A percentile compares a stretch with the other conserved stretches of the same genome.
phyloP scores from a whole-genome alignment of 768 basidiomycete species.

The Nevesoporus exiguus region DNA sequence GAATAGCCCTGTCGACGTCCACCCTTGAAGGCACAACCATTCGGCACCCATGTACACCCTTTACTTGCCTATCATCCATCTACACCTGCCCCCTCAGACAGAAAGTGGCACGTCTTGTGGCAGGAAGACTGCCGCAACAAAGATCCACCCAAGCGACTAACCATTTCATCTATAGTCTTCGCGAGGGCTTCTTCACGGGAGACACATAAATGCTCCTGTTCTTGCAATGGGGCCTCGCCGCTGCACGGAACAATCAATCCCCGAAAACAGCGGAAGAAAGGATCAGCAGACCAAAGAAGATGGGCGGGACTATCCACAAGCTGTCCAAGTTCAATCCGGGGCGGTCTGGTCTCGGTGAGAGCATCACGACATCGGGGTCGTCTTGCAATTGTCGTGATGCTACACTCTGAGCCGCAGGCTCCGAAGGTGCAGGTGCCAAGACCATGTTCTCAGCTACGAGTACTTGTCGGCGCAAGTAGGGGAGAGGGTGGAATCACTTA shows the following conservation, averaged over 20 bases:
- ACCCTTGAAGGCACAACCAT: too few relatives aligned
- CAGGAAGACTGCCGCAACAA: background rate
- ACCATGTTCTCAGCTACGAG: background rate
- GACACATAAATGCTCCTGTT: background rate
- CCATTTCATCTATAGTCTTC: background rate
- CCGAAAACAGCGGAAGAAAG: background rate
- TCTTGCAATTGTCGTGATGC: background rate
- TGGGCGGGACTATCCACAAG: background rate
- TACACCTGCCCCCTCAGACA: background rate
- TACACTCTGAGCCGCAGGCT: slow-evolving; percentile 1
- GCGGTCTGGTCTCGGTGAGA: background rate
- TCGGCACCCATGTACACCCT: too few relatives aligned
- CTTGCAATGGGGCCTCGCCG: background rate
- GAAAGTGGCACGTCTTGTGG: background rate
- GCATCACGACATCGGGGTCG: background rate
- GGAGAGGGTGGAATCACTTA: slow-evolving; percentile 2
- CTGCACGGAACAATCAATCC: background rate
- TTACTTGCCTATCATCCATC: too few relatives aligned
- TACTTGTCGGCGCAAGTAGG: background rate
- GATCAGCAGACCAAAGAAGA: slow-evolving; percentile 4
- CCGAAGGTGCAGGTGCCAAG: background rate
- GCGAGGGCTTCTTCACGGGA: background rate
- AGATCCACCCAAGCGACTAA: background rate
- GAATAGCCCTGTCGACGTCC: background rate
- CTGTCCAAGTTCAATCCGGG: background rate